Evolutionary conservation across 176 grass and related monocot species (phyloP).

Genomic region (Phoenix roebelenii): DNA sequence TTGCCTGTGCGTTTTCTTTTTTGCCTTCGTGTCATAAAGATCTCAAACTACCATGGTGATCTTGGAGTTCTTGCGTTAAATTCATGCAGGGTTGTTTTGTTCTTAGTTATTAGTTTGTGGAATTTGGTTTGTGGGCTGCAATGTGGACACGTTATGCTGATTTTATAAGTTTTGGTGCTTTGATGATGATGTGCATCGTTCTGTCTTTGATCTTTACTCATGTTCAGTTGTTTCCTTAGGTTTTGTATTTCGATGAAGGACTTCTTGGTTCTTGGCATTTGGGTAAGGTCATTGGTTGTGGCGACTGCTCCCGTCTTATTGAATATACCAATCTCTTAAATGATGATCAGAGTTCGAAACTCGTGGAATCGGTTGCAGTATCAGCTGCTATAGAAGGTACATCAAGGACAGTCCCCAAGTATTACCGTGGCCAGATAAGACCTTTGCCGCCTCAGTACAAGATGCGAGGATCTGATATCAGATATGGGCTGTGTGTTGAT

Average conservation of each 20-base stretch:
- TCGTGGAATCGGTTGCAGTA: conserved; percentile 13
- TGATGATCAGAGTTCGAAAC: conserved; percentile 7
- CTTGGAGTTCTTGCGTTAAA: no score
- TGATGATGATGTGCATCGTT: no score
- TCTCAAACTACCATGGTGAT: no score
- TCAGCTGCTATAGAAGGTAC: conserved; percentile 24
- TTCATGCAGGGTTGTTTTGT: no score
- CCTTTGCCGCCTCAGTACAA: conserved; percentile 25
- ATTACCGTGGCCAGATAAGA: conserved; percentile 17
- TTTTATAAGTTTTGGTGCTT: no score
- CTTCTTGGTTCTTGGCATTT: conserved; percentile 33
- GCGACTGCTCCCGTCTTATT: background rate
- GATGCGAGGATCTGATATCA: conserved; percentile 25
- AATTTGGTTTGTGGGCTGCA: no score
- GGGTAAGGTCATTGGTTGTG: conserved; percentile 13
- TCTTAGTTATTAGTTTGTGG: no score
- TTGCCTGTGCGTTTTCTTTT: no score
- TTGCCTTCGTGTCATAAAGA: no score
- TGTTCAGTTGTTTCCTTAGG: conserved; percentile 15
- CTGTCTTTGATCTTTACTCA: no score
- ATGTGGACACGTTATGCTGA: no score
- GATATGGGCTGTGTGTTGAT: conserved; percentile 60
- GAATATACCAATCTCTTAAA: conserved; percentile 17
- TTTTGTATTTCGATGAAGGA: conserved; percentile 17
- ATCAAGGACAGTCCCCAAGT: background rate